Evolutionary conservation across 345 rosid species (phyloP), one percentile per base, ranked within the genome.

Genomic region (Ceriops decandra): DNA sequence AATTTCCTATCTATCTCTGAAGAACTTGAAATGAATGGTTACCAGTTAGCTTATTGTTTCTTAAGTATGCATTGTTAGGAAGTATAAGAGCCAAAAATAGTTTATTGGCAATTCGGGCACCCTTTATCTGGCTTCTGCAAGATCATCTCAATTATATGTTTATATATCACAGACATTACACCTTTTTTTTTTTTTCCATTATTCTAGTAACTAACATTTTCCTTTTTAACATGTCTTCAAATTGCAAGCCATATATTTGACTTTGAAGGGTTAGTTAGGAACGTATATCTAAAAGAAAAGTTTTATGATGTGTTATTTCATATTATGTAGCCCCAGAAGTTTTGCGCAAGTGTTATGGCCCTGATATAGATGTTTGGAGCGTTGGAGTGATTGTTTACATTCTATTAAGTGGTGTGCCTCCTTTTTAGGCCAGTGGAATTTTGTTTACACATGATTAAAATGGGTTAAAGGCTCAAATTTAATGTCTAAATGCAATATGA

Each of bases 371-470:
- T 61, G 79, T 75, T 30, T 75, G 79, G 79, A 75, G 79, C 66
- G 79, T 75, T 21, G 75, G 75, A 31, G 74, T 75, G n/a, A 75
- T 75, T 62, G n/a, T n/a, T n/a, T n/a, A n/a, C n/a, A n/a, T n/a
- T n/a, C 67, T 75, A 19, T 56, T 75, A 46, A 60, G 75, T 61
- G 79, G 79, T 31, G 75, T 75, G 32, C 79, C 79, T 60, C 79
- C 74, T 16, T 75, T 75, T 52, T 75, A 75, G 75, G 79, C 74
- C 3, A 75, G 74, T 75, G 22, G 47, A 57, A 66, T 52, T 57
- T 62, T 27, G 21, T 21, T 60, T 27, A 30, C 16, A 57, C 7
- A 4, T 52, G 7, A 28, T 35, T 66, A 10, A 20, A 21, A 10
- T 10, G 27, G 21, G 20, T 17, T 19, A 20, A 63, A 11, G 28